These are phyloP conservation scores for Lachnellula subtilissima DNA, from an alignment of 2,329 filamentous ascomycete species.

Conservation along the genomic window DNA sequence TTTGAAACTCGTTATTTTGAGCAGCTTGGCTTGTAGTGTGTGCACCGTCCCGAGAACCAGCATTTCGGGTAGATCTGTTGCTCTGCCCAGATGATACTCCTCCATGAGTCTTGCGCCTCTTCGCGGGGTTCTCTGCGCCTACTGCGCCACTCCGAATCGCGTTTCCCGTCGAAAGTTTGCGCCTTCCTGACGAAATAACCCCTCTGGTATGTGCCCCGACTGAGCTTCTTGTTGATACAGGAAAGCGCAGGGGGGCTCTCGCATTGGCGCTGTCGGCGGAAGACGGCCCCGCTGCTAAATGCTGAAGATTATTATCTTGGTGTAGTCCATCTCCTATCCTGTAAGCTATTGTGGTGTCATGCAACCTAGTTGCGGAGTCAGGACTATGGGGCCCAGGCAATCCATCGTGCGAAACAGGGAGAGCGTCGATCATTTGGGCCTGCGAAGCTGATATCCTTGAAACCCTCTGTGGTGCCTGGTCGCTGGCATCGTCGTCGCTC, in stretches of 20 bases:
- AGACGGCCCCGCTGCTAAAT: background rate
- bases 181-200: background rate
- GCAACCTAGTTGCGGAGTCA: too few relatives aligned
- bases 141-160: background rate
- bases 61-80: background rate
- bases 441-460: too few relatives aligned
- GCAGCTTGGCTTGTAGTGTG: background rate
- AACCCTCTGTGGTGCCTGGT: too few relatives aligned
- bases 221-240: too few relatives aligned
- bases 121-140: background rate
- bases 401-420: too few relatives aligned
- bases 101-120: conserved; percentile 1
- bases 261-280: background rate
- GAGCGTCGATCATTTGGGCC: too few relatives aligned
- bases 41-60: background rate
- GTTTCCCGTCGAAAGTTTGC: background rate
- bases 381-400: too few relatives aligned
- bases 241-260: too few relatives aligned
- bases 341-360: too few relatives aligned
- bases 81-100: background rate
- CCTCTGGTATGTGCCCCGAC: background rate
- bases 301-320: too few relatives aligned
- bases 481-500: too few relatives aligned
- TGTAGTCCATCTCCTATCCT: too few relatives aligned
- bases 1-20: background rate